These are phyloP conservation scores for Physocladia obscura DNA, from an alignment of 192 early-diverging fungal species.

Conservation along the genomic window DNA sequence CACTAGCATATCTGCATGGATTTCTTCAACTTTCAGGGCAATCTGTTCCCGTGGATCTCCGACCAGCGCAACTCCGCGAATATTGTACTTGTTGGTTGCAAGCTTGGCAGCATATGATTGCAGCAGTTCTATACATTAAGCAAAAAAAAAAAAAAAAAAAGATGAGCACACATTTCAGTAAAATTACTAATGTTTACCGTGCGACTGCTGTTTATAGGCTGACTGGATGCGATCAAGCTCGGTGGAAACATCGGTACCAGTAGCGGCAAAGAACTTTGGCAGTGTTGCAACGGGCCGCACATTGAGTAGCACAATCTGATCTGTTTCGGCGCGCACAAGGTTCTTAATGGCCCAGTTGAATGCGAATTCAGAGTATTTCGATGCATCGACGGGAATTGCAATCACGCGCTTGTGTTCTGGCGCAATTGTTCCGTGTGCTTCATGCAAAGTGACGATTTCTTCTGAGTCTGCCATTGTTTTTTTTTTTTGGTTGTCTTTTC, in stretches of 20 bases:
- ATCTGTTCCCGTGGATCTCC: slow-evolving; percentile 66
- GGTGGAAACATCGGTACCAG: not conserved
- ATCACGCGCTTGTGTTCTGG: not conserved
- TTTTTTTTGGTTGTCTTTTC: not conserved
- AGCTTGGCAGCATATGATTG: not conserved
- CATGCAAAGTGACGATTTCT: slow-evolving; percentile 3
- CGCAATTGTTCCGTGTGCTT: not conserved
- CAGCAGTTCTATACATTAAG: not conserved
- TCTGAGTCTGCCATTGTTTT: not conserved
- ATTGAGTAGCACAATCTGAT: slow-evolving; percentile 31
- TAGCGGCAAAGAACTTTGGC: not conserved
- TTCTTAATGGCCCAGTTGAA: slow-evolving; percentile 39
- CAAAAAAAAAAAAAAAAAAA: not conserved
- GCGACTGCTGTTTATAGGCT: slow-evolving; percentile 2
- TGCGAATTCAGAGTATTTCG: slow-evolving; percentile 22
- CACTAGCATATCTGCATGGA: slow-evolving; percentile 55
- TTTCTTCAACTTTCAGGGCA: slow-evolving; percentile 53
- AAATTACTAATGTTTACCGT: no score
- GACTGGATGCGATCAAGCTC: not conserved
- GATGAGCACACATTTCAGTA: not conserved
- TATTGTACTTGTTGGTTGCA: not conserved
- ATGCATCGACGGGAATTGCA: slow-evolving; percentile 14
- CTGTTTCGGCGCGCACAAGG: slow-evolving; percentile 29
- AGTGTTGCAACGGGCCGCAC: not conserved
- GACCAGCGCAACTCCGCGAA: slow-evolving; percentile 22